phyloP scores from a whole-genome alignment of 306 rosid genomes.

The Phaseolus lunatus region DNA sequence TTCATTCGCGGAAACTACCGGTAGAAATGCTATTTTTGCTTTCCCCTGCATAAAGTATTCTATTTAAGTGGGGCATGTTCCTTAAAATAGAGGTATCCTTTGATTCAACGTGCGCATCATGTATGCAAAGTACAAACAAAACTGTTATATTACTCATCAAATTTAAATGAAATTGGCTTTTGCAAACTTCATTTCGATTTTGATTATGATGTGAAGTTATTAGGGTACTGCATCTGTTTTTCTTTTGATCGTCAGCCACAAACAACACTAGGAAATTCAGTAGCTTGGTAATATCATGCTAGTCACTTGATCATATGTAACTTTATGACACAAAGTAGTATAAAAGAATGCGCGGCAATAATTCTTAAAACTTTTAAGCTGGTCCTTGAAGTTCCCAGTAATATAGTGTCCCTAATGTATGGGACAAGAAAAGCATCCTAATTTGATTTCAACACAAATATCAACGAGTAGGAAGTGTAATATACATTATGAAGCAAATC shows the following conservation, averaged over 20 bases:
- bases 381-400: slow-evolving; percentile 10
- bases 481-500: slow-evolving; percentile 26
- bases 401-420: slow-evolving; percentile 4
- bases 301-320: neutral
- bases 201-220: neutral
- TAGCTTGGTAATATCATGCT: slow-evolving; percentile 3
- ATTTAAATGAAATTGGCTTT: neutral
- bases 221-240: neutral
- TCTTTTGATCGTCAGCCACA: slow-evolving; percentile 10
- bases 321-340: slow-evolving; percentile 26
- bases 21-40: neutral
- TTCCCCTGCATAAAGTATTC: neutral
- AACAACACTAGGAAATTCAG: slow-evolving; percentile 1
- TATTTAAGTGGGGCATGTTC: slow-evolving; percentile 3
- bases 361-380: slow-evolving; percentile 28
- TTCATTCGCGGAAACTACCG: neutral
- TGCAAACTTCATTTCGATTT: neutral
- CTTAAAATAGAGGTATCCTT: neutral
- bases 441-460: slow-evolving; percentile 18
- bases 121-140: neutral
- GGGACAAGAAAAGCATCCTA: slow-evolving; percentile 9
- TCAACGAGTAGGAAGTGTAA: slow-evolving; percentile 1
- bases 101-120: neutral
- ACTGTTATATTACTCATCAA: neutral
- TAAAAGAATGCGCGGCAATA: neutral